phyloP scores from a whole-genome alignment of 768 basidiomycete genomes.

The Podaxis sp. region DNA sequence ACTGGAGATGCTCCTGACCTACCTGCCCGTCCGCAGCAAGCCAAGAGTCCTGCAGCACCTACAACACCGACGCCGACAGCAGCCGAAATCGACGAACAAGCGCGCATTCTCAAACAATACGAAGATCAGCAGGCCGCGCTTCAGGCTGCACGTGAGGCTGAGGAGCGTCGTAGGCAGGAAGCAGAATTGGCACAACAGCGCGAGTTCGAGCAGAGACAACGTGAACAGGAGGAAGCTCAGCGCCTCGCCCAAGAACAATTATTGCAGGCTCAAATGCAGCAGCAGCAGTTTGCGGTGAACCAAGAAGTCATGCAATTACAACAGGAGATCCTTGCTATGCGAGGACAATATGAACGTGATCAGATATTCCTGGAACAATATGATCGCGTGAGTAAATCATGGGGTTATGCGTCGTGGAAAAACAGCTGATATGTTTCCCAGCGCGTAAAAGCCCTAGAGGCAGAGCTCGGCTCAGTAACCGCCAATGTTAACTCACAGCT shows the following conservation, averaged over 20 bases:
- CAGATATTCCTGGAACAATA: constrained; percentile 98
- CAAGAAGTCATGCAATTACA: constrained; percentile 83
- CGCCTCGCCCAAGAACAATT: constrained; percentile 88
- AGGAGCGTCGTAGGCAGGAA: constrained; percentile 79
- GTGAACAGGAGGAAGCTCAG: constrained; percentile 85
- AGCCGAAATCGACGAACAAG: constrained; percentile 83
- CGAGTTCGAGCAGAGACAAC: constrained; percentile 90
- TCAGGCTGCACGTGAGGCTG: constrained; percentile 76
- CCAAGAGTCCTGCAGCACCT: constrained; percentile 61
- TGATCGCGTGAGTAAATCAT: constrained; percentile 67
- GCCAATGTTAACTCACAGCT: constrained; percentile 84
- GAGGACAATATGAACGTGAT: constrained; percentile 97
- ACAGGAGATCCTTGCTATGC: constrained; percentile 86
- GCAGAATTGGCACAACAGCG: constrained; percentile 75
- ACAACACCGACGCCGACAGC: constrained; percentile 68
- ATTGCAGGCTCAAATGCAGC: constrained; percentile 79
- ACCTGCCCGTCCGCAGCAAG: constrained; percentile 74
- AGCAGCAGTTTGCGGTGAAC: constrained; percentile 69
- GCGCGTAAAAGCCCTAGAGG: constrained; percentile 95
- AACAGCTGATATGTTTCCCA: constrained; percentile 29
- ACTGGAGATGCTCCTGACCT: constrained; percentile 82
- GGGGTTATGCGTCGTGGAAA: not conserved
- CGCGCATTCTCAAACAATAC: constrained; percentile 92
- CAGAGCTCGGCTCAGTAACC: constrained; percentile 75
- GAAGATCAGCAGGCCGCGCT: constrained; percentile 93